Percentiles rank a stretch among this genome's conserved stretches.
These are phyloP conservation scores for Asterella californica DNA, from an alignment of 225 moss, liverwort and hornwort genomes.

Conservation along the genomic window DNA sequence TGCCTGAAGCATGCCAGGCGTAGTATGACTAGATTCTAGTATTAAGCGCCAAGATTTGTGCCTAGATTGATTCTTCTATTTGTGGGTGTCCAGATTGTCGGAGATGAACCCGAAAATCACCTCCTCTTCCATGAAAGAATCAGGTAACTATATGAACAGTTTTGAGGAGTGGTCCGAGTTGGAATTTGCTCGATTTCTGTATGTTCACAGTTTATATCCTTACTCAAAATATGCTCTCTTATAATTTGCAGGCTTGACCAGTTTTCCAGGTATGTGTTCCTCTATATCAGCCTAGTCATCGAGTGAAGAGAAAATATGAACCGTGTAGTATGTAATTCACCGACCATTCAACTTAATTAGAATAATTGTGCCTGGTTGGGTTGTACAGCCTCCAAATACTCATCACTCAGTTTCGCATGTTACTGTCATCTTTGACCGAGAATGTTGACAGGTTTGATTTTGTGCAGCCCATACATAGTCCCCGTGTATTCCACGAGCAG, in stretches of 20 bases:
- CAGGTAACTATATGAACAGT: conserved; percentile 47
- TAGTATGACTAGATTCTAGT: too few species aligned
- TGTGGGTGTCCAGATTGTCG: conserved; percentile 55
- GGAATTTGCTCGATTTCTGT: too few species aligned
- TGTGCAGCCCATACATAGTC: conserved; percentile 72
- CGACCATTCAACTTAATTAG: not conserved
- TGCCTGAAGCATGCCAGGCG: too few species aligned
- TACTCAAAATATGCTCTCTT: not conserved
- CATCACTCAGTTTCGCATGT: not conserved
- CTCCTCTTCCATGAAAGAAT: conserved; percentile 78
- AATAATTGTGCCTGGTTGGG: not conserved
- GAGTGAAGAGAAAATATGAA: too few species aligned
- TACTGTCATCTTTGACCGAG: not conserved
- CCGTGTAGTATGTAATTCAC: not conserved
- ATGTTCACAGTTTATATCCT: too few species aligned
- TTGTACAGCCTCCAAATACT: not conserved
- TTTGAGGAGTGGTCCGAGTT: too few species aligned
- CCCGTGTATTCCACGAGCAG: conserved; percentile 48
- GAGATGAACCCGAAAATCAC: conserved; percentile 58
- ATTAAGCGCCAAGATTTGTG: not conserved
- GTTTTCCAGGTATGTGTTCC: conserved; percentile 61
- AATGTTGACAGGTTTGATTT: not conserved
- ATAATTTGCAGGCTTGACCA: conserved; percentile 60
- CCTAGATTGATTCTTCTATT: not conserved
- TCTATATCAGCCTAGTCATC: not conserved